Conservation (phyloP, 192 early-diverging fungal genomes). For the Podila clonocystis region DNA sequence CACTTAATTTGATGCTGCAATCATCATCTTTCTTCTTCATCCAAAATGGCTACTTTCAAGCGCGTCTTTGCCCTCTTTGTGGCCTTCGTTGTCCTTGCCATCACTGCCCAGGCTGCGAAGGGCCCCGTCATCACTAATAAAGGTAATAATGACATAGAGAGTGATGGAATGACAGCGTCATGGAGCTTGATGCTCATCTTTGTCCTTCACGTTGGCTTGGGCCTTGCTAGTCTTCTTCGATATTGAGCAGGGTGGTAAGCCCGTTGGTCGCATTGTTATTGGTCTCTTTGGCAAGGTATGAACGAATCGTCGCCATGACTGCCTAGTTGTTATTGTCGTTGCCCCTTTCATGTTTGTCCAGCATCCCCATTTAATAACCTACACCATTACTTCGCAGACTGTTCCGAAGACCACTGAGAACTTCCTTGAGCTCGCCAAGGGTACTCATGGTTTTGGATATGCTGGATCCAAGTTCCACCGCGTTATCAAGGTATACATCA, state of each 20-base stretch:
- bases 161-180: no score
- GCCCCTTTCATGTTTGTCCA: no score
- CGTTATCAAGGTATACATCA: constrained; percentile 64
- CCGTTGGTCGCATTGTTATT: constrained; percentile 74
- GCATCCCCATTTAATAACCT: no score
- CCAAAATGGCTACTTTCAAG: constrained; percentile 44
- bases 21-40: background rate
- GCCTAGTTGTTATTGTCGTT: no score
- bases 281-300: constrained; percentile 77
- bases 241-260: constrained; percentile 81
- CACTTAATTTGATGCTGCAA: no score
- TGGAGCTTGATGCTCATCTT: no score
- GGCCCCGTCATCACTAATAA: constrained; percentile 79
- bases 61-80: constrained; percentile 25
- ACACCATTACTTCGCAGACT: constrained; percentile 13
- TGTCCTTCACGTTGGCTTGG: background rate
- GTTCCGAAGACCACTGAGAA: constrained; percentile 87
- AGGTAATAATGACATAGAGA: constrained; percentile 27
- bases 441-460: constrained; percentile 58
- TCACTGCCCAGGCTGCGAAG: constrained; percentile 53
- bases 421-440: constrained; percentile 93
- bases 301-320: background rate
- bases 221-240: constrained; percentile 80
- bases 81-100: constrained; percentile 28
- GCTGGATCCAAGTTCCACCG: constrained; percentile 68